Conservation (phyloP, 148 eudicot species). For the Salicornia ramosissima region DNA sequence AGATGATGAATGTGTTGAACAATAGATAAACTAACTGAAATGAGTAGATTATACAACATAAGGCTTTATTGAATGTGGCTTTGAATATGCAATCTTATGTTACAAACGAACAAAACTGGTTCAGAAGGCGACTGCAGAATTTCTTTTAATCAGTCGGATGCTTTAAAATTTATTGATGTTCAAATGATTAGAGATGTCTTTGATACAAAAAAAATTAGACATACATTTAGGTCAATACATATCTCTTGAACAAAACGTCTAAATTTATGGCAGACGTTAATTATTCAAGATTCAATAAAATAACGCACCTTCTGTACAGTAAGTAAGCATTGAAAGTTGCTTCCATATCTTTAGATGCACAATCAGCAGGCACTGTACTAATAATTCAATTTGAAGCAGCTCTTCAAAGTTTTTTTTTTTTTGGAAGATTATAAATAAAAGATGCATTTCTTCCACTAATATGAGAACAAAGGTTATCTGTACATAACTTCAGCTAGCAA, state of each 20-base stretch:
- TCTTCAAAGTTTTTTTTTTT: conserved; percentile 3
- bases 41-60: not conserved
- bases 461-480: conserved; percentile 15
- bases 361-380: conserved; percentile 15
- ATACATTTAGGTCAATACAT: conserved; percentile 15
- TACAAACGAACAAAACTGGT: not conserved
- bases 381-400: not conserved
- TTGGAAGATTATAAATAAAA: conserved; percentile 5
- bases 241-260: conserved; percentile 11
- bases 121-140: not conserved
- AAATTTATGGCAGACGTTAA: not conserved
- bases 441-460: conserved; percentile 12
- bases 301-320: conserved; percentile 19
- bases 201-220: conserved; percentile 17
- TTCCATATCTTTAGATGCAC: conserved; percentile 8
- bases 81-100: not conserved
- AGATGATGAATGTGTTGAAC: not conserved
- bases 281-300: not conserved
- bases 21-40: not conserved
- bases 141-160: not conserved
- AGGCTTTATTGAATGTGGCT: no score
- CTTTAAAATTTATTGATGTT: conserved; percentile 19
- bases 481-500: conserved; percentile 11
- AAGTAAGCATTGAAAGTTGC: conserved; percentile 13
- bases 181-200: conserved; percentile 14